Conservation (phyloP, 495 filamentous ascomycete genomes). For the Rusavskia elegans region DNA sequence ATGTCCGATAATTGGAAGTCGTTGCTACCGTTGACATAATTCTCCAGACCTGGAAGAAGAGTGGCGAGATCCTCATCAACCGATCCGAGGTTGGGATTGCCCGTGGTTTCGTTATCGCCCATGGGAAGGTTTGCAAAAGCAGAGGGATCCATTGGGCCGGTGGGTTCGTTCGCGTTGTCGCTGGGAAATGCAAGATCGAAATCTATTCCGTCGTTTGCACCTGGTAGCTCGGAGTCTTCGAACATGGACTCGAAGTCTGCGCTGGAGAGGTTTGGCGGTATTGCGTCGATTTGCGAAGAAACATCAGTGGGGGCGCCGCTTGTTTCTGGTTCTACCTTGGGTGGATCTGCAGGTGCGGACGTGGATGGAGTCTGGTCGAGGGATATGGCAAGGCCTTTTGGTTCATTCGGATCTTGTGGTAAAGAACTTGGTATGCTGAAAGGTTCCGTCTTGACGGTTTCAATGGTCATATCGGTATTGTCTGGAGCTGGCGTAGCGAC, state of each 20-base stretch:
- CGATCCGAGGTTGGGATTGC: constrained; percentile 8
- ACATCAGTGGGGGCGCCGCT: not conserved
- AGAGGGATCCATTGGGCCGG: constrained; percentile 26
- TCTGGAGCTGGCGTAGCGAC: not conserved
- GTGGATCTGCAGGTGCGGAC: not conserved
- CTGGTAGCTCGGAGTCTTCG: constrained; percentile 15
- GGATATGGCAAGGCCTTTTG: not conserved
- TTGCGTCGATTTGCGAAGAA: not conserved
- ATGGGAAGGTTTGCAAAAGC: constrained; percentile 16
- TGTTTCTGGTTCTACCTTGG: not conserved
- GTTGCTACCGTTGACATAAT: constrained; percentile 18
- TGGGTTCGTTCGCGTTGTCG: constrained; percentile 26
- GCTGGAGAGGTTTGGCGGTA: not conserved
- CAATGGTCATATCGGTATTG: not conserved
- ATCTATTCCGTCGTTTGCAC: constrained; percentile 25
- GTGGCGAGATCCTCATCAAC: constrained; percentile 14
- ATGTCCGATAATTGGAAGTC: constrained; percentile 22
- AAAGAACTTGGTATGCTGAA: not conserved
- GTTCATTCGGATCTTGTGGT: not conserved
- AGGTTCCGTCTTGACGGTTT: not conserved
- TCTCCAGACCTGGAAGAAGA: constrained; percentile 18
- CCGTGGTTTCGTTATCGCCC: constrained; percentile 8
- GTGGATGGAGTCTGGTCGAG: not conserved
- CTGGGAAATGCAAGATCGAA: constrained; percentile 31
- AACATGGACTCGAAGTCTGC: constrained; percentile 14